phyloP scores from a whole-genome alignment of 805 yeast species.

The Peterozyma xylosa region DNA sequence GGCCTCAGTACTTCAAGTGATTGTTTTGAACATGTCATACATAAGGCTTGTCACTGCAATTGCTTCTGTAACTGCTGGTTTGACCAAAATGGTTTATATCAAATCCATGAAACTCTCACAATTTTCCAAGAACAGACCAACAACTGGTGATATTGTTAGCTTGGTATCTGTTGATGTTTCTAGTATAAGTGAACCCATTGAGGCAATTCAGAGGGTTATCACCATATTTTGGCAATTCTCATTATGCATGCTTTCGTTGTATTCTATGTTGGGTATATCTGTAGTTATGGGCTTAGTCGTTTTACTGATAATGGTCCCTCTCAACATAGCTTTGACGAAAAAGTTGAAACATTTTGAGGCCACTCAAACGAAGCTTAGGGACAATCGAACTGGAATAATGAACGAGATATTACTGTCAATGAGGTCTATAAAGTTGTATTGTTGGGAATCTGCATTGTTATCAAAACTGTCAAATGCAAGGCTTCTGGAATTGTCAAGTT shows the following conservation, averaged over 20 bases:
- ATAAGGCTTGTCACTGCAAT: slow-evolving; percentile 43
- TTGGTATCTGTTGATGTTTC: slow-evolving; percentile 58
- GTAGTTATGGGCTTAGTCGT: slow-evolving; percentile 50
- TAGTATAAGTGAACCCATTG: slow-evolving; percentile 44
- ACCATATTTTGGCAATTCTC: slow-evolving; percentile 41
- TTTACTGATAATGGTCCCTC: slow-evolving; percentile 48
- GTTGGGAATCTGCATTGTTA: slow-evolving; percentile 64
- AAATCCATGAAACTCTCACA: slow-evolving; percentile 53
- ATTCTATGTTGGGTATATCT: slow-evolving; percentile 50
- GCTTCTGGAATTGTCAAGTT: slow-evolving; percentile 45
- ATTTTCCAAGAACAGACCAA: slow-evolving; percentile 41
- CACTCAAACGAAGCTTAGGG: slow-evolving; percentile 54
- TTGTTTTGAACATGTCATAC: slow-evolving; percentile 54
- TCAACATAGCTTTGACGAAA: slow-evolving; percentile 40
- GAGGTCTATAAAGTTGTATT: slow-evolving; percentile 57
- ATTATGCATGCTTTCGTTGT: slow-evolving; percentile 37
- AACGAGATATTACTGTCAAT: slow-evolving; percentile 52
- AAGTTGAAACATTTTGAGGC: slow-evolving; percentile 36
- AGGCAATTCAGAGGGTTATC: slow-evolving; percentile 34
- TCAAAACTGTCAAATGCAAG: slow-evolving; percentile 41
- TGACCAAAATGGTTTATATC: slow-evolving; percentile 51
- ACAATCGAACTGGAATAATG: slow-evolving; percentile 50
- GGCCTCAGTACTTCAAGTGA: slow-evolving; percentile 46
- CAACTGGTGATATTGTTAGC: slow-evolving; percentile 66
- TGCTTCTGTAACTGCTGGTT: slow-evolving; percentile 46